Percentiles rank a stretch among this genome's conserved stretches.
Evolutionary conservation across 2,329 filamentous ascomycete species (phyloP).

Genomic region (Cladosporium sp.): DNA sequence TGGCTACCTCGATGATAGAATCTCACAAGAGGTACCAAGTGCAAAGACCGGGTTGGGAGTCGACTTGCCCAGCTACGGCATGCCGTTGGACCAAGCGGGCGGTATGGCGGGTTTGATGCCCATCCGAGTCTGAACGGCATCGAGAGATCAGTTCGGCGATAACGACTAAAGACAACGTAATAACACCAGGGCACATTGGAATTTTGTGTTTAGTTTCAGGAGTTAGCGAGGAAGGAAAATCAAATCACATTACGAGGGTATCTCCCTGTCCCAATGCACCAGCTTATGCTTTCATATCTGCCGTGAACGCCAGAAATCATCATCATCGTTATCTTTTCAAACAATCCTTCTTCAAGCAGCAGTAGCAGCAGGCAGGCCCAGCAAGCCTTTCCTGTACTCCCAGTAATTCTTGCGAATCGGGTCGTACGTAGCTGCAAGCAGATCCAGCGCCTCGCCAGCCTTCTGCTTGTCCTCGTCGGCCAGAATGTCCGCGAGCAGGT

Average conservation of each 20-base stretch:
- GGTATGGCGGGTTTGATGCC: not conserved
- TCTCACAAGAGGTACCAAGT: constrained; percentile 15
- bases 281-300: constrained; percentile 2
- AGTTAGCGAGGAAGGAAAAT: not conserved
- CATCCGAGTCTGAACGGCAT: not conserved
- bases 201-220: not conserved
- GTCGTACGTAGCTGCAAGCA: constrained; percentile 83
- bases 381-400: constrained; percentile 64
- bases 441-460: constrained; percentile 65
- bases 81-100: not conserved
- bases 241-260: constrained; percentile 6
- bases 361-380: constrained; percentile 27
- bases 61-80: not conserved
- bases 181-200: not conserved
- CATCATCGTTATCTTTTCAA: not conserved
- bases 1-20: constrained; percentile 20
- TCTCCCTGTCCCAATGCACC: constrained; percentile 5
- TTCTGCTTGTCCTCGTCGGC: constrained; percentile 48
- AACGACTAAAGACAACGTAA: not conserved
- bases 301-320: not conserved
- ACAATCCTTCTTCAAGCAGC: not conserved
- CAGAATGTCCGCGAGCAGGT: constrained; percentile 68
- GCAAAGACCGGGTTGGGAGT: constrained; percentile 12
- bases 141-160: too few species aligned
- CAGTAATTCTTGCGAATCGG: constrained; percentile 88